These are phyloP conservation scores for Penicillium nordicum DNA, from an alignment of 2,329 filamentous ascomycete species.

Conservation along the genomic window DNA sequence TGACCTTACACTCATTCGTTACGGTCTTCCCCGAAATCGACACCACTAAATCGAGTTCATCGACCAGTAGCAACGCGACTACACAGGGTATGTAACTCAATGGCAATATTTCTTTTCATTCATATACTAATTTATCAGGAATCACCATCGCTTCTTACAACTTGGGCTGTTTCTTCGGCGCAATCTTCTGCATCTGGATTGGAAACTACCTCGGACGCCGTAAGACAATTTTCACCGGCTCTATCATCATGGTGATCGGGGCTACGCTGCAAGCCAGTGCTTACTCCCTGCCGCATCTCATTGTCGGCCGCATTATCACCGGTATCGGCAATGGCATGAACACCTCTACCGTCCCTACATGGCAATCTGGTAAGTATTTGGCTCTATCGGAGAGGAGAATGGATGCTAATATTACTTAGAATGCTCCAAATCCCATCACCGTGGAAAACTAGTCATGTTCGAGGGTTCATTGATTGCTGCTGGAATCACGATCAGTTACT, in stretches of 20 bases:
- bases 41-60: slow-evolving; percentile 33
- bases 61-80: slow-evolving; percentile 45
- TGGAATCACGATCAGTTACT: slow-evolving; percentile 47
- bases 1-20: slow-evolving; percentile 64
- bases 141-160: slow-evolving; percentile 46
- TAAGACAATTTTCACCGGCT: slow-evolving; percentile 50
- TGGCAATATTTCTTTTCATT: too few species aligned
- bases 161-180: slow-evolving; percentile 51
- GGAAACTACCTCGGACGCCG: slow-evolving; percentile 53
- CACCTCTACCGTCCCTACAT: slow-evolving; percentile 52
- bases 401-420: slow-evolving; percentile 24
- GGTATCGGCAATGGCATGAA: slow-evolving; percentile 54
- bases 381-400: accelerated
- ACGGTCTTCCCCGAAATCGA: slow-evolving; percentile 54
- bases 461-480: slow-evolving; percentile 49
- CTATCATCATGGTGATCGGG: slow-evolving; percentile 50
- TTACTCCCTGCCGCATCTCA: slow-evolving; percentile 49
- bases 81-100: slow-evolving; percentile 28
- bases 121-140: slow-evolving; percentile 24
- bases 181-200: slow-evolving; percentile 49
- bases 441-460: slow-evolving; percentile 51
- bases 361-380: slow-evolving; percentile 37
- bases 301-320: slow-evolving; percentile 51
- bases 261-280: slow-evolving; percentile 49
- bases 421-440: slow-evolving; percentile 47